Evolutionary conservation across 148 eudicot species (phyloP), one percentile per base, ranked within the genome.

Genomic region (Amaranthus cruentus): DNA sequence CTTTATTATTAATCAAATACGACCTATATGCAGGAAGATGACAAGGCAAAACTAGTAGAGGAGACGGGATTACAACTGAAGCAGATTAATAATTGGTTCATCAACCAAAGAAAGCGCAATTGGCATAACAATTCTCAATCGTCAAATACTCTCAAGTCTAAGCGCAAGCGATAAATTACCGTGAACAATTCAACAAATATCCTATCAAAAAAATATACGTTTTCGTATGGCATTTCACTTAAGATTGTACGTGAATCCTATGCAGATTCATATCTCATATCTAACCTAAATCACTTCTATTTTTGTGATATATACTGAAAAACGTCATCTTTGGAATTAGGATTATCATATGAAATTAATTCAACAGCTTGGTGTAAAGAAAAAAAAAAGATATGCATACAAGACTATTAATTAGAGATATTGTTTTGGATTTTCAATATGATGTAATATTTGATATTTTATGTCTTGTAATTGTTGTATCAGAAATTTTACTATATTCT

Each of bases 1-100:
- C 38, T 28, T 28, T 28, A 28, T 1, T 0, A 28, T 28, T 28
- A 28, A 28, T 28, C 1, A 28, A 28, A 28, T 28, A 28, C 38
- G 38, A 28, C 38, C 38, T 28, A 28, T 28, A 28, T 28, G 38
- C 81, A 84, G 86, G 86, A 84, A 65, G 86, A 84, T 52, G 86
- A 84, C 66, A 84, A 84, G 82, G 82, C 84, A 5, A 84, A 84
- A 60, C 84, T 84, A 14, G 86, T 84, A 8, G 86, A 84, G 71
- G 86, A 84, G 66, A 84, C 86, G 7, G 86, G 86, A 6, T 72
- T 84, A 73, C 84, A 81, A 72, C 86, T 84, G 13, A 84, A 84
- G 78, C 86, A 84, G 43, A 84, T 84, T 54, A 84, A 84, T 80
- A 83, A 83, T 77, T 83, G 86, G 86, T 83, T 83, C 69, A 83